Evolutionary conservation across 306 rosid genomes (phyloP).

Genomic region (Vigna angularis): DNA sequence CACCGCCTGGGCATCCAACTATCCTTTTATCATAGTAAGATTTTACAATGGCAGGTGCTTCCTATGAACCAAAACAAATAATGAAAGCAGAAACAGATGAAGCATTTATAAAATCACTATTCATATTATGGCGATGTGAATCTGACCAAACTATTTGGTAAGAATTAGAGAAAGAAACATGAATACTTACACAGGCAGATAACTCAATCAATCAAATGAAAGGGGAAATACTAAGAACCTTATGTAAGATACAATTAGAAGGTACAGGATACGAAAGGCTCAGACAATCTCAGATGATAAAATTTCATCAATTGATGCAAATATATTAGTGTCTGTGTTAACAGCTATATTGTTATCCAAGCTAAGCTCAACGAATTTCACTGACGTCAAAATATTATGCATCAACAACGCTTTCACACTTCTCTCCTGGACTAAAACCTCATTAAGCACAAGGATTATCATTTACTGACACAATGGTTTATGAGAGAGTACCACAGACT

Average conservation of each 20-base stretch:
- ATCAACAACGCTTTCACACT: constrained; percentile 18
- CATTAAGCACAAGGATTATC: background rate
- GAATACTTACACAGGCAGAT: constrained; percentile 31
- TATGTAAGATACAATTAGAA: constrained; percentile 10
- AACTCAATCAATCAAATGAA: constrained; percentile 11
- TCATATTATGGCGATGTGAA: constrained; percentile 16
- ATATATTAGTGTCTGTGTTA: constrained; percentile 10
- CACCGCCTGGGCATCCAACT: constrained; percentile 98
- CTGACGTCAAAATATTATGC: constrained; percentile 18
- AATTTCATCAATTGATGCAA: constrained; percentile 23
- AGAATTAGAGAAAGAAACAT: constrained; percentile 20
- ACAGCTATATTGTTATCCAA: background rate
- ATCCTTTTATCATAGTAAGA: constrained; percentile 84
- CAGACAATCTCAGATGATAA: constrained; percentile 2
- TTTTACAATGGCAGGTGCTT: constrained; percentile 84
- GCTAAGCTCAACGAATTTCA: background rate
- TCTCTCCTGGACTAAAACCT: background rate
- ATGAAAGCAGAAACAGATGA: constrained; percentile 16
- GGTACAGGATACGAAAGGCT: constrained; percentile 19
- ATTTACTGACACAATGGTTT: constrained; percentile 7
- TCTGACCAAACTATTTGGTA: constrained; percentile 19
- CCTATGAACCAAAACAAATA: constrained; percentile 55
- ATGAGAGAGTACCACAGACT: background rate
- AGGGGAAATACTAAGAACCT: constrained; percentile 6
- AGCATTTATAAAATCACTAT: constrained; percentile 11